phyloP scores from a whole-genome alignment of 2,329 filamentous ascomycete species.

The Fusarium sp. region DNA sequence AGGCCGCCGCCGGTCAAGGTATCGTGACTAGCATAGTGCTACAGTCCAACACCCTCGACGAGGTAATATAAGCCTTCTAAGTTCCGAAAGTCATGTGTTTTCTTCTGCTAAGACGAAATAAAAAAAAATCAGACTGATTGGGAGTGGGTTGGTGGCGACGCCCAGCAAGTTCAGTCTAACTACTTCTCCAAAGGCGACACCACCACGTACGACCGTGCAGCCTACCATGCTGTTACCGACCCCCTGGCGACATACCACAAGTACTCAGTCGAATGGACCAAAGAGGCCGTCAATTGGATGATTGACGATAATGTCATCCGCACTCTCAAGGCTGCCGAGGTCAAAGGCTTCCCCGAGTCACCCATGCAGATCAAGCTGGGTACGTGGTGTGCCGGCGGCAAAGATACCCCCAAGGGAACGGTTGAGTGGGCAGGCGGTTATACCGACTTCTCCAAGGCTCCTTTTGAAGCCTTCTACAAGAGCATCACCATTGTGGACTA shows the following conservation, averaged over 20 bases:
- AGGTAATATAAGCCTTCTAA: constrained; percentile 33
- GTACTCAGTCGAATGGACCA: constrained; percentile 76
- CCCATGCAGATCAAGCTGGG: constrained; percentile 77
- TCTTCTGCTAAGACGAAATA: neutral
- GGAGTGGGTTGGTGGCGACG: constrained; percentile 88
- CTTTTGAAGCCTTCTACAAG: constrained; percentile 67
- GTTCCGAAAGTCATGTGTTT: neutral
- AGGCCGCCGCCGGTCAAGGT: constrained; percentile 82
- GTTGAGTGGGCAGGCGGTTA: constrained; percentile 75
- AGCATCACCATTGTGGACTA: constrained; percentile 64
- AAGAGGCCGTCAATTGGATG: constrained; percentile 71
- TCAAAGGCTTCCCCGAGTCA: constrained; percentile 76
- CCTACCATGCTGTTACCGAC: constrained; percentile 66
- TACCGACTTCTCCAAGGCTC: constrained; percentile 62
- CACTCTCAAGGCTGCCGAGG: constrained; percentile 64
- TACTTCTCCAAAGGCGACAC: constrained; percentile 82
- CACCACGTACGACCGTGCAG: constrained; percentile 74
- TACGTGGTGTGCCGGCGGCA: constrained; percentile 71
- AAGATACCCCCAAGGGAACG: constrained; percentile 73
- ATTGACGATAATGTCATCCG: constrained; percentile 72
- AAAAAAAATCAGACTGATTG: constrained; percentile 79
- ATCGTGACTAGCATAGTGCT: constrained; percentile 91
- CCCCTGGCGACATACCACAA: constrained; percentile 71
- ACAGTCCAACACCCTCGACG: constrained; percentile 86
- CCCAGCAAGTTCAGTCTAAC: constrained; percentile 83